phyloP scores from a whole-genome alignment of 2,329 filamentous ascomycete species.

The Botryotinia calthae region DNA sequence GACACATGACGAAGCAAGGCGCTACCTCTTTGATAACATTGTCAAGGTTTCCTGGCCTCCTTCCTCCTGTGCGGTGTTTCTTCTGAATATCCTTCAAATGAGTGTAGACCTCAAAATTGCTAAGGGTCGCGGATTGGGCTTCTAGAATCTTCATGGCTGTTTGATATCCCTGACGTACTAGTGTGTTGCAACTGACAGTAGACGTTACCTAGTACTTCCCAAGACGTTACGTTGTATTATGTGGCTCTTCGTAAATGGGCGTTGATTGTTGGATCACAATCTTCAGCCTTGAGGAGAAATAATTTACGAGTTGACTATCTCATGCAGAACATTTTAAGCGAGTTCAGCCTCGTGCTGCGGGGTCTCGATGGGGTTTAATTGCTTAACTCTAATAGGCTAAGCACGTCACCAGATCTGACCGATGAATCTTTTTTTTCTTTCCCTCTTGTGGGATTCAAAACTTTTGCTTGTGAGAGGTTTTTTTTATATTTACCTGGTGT shows the following conservation, averaged over 20 bases:
- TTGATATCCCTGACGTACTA: not conserved
- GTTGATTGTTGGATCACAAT: slow-evolving; percentile 3
- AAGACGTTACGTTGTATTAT: slow-evolving; percentile 12
- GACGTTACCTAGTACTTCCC: not conserved
- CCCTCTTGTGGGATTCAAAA: not conserved
- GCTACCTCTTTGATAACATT: slow-evolving; percentile 64
- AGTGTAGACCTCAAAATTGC: slow-evolving; percentile 70
- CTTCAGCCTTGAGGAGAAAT: slow-evolving; percentile 23
- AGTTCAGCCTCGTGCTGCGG: slow-evolving; percentile 18
- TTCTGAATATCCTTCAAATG: slow-evolving; percentile 58
- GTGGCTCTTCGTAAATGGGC: not conserved
- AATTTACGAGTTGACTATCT: slow-evolving; percentile 12
- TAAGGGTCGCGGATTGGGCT: slow-evolving; percentile 65
- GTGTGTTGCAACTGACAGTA: not conserved
- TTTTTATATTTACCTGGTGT: not conserved
- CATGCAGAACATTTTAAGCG: slow-evolving; percentile 17
- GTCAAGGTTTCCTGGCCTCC: slow-evolving; percentile 26
- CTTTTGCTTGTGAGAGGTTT: slow-evolving; percentile 11
- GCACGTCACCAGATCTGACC: slow-evolving; percentile 15
- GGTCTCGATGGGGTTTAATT: slow-evolving; percentile 1
- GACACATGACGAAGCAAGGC: slow-evolving; percentile 9
- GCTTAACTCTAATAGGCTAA: slow-evolving; percentile 18
- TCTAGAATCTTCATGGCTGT: slow-evolving; percentile 64
- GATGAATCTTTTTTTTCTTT: slow-evolving; percentile 7
- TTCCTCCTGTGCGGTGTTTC: slow-evolving; percentile 18